Base-by-base conservation (phyloP, 164 flowering plant genomes). In the Magnolia officinalis region DNA sequence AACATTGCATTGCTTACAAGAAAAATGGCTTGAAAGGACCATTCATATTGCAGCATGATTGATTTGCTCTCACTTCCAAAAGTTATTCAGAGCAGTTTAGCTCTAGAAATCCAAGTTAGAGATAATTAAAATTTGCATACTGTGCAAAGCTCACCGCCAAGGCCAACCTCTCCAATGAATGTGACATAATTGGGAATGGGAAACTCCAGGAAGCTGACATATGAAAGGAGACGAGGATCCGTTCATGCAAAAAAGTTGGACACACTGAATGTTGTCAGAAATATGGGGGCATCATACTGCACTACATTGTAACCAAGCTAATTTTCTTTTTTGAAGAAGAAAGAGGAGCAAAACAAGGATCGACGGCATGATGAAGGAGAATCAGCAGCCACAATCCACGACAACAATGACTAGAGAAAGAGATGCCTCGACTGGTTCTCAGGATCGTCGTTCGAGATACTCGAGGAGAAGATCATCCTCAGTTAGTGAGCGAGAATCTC, bases 131-230 rank as follows among this genome's bases (percentile, higher is more conserved):
- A 75, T 63, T 37, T 79, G 65, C 89, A 64, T 86, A 96, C 98
- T 90, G 73, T 77, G 71, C 97, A 97, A 82, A 96, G 90, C 82
- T 94, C 99, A 50, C 98, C 98, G 79, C 89, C 91, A 73, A 96
- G 98, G 70, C 97, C 98, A 71, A 94, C 79, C 85, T 96, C 99
- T 83, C 95, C 98, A 74, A 96, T 90, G 82, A 96, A 96, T 82
- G 98, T 97, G 72, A 90, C 78, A 74, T 85, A 79, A 70, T 78
- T 83, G 23, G 98, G 98, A 81, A 96, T 84, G 18, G 98, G 94
- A 50, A 81, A 85, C 86, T 92, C 99, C 84, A 94, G 82, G 85
- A 88, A 91, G 80, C 98, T 96, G 92, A 24, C 19, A 58, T 55
- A 37, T 20, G 65, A 52, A 19, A 55, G 58, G 70, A 68, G 37